Base-by-base conservation (phyloP, 1,284 basidiomycete species). In the Trichosporon asahii region DNA sequence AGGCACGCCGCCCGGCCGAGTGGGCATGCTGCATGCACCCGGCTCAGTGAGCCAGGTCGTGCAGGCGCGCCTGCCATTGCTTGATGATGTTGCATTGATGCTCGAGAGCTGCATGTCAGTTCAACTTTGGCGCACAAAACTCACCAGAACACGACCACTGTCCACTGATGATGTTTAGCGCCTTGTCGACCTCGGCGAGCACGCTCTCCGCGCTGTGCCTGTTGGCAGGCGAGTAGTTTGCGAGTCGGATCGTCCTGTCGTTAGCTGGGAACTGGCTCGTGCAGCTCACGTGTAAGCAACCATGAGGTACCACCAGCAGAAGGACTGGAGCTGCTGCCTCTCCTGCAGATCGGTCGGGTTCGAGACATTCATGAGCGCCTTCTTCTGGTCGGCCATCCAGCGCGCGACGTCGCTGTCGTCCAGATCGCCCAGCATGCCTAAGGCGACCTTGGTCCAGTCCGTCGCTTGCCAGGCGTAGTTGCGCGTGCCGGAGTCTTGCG, bases 391-490 rank as follows among this genome's bases (percentile, higher is more conserved):
- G 8, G 8, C 12, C 33, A 71, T 68, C 70, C 69, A 70, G 3
- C 4, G 31, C 27, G 25, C 18, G n/a, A 73, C 46, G 11, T 64
- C 55, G 4, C 31, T 14, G 35, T 25, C 31, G n/a, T 68, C 29
- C 25, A 70, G 57, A 40, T 71, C 68, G 14, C 68, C 66, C 3
- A 71, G 25, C 37, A 66, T 37, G 12, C 65, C 67, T 5, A 70
- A 49, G 2, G 66, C 68, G 1, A 69, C 67, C 11, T 72, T 60
- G 2, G 73, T 67, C 76, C 76, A 77, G 21, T 79, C 76, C 14
- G 65, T 65, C 8, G 76, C 74, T 33, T 76, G 75, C 75, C 77
- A 76, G 64, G 70, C 65, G 55, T 76, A 74, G 25, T 70, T 70
- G 37, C 66, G 66, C 8, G 64, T 64, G 11, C 68, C 68, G 1